phyloP scores from a whole-genome alignment of 208 protist species.

The Sergeia podlipaevii region DNA sequence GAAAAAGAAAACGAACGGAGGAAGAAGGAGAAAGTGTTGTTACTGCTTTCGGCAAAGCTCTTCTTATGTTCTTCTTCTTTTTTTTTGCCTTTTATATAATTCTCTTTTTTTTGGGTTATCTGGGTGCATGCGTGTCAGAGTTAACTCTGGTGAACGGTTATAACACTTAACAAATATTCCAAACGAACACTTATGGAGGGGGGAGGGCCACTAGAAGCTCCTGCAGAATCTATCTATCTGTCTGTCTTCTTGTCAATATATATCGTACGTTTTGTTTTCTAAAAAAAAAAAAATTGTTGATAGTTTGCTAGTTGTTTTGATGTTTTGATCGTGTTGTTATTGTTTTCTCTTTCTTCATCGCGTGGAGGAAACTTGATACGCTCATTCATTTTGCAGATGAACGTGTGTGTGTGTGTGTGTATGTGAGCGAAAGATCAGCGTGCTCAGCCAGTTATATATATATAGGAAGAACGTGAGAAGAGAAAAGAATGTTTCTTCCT shows the following conservation, averaged over 20 bases:
- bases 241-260: background rate
- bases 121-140: too few relatives aligned
- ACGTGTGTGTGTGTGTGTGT: too few relatives aligned
- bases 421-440: too few relatives aligned
- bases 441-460: slow-evolving; percentile 8
- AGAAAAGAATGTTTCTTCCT: background rate
- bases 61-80: background rate
- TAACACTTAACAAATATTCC: too few relatives aligned
- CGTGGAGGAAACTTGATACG: background rate
- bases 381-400: background rate
- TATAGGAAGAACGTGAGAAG: slow-evolving; percentile 5
- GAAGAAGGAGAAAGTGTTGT: slow-evolving; percentile 2
- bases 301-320: slow-evolving; percentile 6
- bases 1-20: slow-evolving; percentile 3
- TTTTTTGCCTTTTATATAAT: slow-evolving; percentile 1
- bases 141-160: too few relatives aligned
- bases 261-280: background rate
- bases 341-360: slow-evolving; percentile 16
- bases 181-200: too few relatives aligned
- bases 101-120: background rate
- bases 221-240: too few relatives aligned
- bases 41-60: background rate
- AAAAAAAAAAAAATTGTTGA: slow-evolving; percentile 17
- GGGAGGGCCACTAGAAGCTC: too few relatives aligned
- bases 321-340: slow-evolving; percentile 8